Evolutionary conservation across 768 basidiomycete species (phyloP).

Genomic region (Termitomyces sp.): DNA sequence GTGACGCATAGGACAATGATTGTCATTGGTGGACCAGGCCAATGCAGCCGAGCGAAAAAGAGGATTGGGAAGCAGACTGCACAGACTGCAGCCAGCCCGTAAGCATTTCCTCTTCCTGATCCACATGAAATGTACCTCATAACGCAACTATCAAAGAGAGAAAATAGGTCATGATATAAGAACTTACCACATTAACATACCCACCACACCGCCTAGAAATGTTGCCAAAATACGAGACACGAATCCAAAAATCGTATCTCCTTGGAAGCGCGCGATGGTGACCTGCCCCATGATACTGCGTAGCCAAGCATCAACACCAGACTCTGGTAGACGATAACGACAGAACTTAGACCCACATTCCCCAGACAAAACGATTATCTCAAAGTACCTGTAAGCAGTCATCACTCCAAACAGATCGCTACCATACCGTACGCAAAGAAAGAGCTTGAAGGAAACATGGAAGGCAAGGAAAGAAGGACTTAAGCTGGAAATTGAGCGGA

Average conservation of each 20-base stretch:
- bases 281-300: constrained; percentile 70
- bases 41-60: constrained; percentile 66
- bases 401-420: background rate
- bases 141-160: background rate
- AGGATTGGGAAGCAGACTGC: constrained; percentile 69
- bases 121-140: constrained; percentile 69
- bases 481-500: background rate
- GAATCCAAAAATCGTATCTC: constrained; percentile 68
- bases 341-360: constrained; percentile 36
- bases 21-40: constrained; percentile 68
- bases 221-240: constrained; percentile 57
- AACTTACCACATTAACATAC: constrained; percentile 61
- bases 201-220: constrained; percentile 57
- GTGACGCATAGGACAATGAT: constrained; percentile 67
- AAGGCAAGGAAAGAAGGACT: constrained; percentile 58
- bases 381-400: background rate
- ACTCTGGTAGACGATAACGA: background rate
- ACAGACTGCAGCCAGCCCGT: constrained; percentile 63
- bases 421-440: constrained; percentile 51
- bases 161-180: background rate
- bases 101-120: constrained; percentile 51
- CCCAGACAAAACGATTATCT: constrained; percentile 70
- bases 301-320: background rate
- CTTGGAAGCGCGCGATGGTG: constrained; percentile 63
- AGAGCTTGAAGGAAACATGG: constrained; percentile 48